These are phyloP conservation scores for Allium sativum DNA, from an alignment of 106 monocot genomes.

Conservation along the genomic window DNA sequence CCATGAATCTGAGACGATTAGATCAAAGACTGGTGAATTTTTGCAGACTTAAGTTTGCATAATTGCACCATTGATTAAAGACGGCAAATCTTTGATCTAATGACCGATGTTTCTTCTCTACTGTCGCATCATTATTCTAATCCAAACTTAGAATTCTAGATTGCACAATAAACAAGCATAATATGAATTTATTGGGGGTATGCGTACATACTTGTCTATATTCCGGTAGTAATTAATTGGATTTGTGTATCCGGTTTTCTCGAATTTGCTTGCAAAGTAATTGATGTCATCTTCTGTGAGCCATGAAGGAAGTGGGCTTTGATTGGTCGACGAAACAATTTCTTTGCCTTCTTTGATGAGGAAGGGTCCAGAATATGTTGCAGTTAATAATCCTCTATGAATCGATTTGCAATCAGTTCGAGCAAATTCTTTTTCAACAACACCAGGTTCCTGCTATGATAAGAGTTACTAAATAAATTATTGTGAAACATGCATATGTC, in stretches of 20 bases:
- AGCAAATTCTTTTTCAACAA: constrained; percentile 20
- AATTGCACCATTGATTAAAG: too few species aligned
- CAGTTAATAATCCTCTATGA: constrained; percentile 11
- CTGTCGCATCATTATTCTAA: too few species aligned
- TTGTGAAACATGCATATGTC: too few species aligned
- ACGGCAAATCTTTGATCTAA: too few species aligned
- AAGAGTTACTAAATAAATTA: too few species aligned
- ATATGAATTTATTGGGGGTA: neutral
- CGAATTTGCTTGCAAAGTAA: constrained; percentile 19
- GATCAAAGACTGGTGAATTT: too few species aligned
- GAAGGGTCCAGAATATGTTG: constrained; percentile 2
- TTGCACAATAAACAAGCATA: too few species aligned
- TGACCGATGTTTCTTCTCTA: too few species aligned
- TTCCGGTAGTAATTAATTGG: constrained; percentile 22
- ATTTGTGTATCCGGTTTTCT: constrained; percentile 23
- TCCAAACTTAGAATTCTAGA: too few species aligned
- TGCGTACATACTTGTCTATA: constrained; percentile 11
- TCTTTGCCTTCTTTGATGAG: constrained; percentile 1
- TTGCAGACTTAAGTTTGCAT: too few species aligned
- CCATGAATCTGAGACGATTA: too few species aligned
- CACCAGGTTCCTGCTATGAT: constrained; percentile 15
- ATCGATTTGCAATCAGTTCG: neutral
- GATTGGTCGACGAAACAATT: neutral
- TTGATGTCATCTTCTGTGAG: constrained; percentile 24
- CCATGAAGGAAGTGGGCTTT: constrained; percentile 20